Base-by-base conservation (phyloP, 257 asterid species). In the Solanum chmielewskii region DNA sequence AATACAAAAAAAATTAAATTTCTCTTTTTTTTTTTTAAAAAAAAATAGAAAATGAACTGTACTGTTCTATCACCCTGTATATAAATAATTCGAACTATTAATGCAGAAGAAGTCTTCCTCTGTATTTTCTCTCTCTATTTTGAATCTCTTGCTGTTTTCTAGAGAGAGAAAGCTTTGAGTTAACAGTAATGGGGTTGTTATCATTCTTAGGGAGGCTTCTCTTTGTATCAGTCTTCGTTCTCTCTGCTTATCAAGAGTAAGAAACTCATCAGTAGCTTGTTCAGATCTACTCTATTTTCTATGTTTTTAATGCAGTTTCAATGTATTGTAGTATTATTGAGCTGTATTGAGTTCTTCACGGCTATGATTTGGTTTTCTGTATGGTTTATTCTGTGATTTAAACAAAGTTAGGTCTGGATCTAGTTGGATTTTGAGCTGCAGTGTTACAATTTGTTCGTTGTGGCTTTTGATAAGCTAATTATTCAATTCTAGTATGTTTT, bases 181-280 rank as follows among this genome's bases (percentile, higher is more conserved):
- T 20, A 39, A n/a, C 83, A 35, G 52, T 89, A 90, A 96, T 96
- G 99, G 96, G 95, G 69, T 92, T 95, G 90, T 14, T 91, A 9
- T 93, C 99, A 20, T 96, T 96, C 92, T 78, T 94, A 80, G 99
- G 99, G 13, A 91, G 99, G 84, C 68, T 96, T 85, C 96, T 96
- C 85, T 96, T 96, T 89, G 99, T 94, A 92, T 94, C 99, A 13
- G 95, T 94, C 86, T 96, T 96, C 92, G 88, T 96, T 83, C 95
- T 96, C 90, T 93, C 98, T 78, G 99, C 98, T 81, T 95, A 94
- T 91, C 98, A 95, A 92, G 99, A 96, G 99, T 96, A 93, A 92
- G 92, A 25, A 44, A 77, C 3, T 76, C 21, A 84, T 7, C 23
- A 13, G 21, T n/a, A n/a, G 37, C 39, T 83, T 37, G 3, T 85